Percentiles rank a stretch among this genome's conserved stretches.
Conservation (phyloP, 176 grass and related monocot genomes). For the Eragrostis curvula region DNA sequence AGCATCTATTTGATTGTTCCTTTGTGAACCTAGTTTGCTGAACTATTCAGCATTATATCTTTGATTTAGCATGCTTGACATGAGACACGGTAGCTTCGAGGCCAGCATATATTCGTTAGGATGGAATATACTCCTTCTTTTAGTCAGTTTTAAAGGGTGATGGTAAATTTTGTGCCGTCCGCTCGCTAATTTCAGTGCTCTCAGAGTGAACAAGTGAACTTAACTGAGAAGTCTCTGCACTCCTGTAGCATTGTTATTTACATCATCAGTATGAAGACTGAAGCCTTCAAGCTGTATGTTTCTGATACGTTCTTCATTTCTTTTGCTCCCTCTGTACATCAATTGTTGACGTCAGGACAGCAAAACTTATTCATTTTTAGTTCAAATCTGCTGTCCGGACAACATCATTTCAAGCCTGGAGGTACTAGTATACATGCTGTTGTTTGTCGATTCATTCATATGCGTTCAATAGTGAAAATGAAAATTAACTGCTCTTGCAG, state of each 20-base stretch:
- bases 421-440: background rate
- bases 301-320: background rate
- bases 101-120: background rate
- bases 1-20: conserved; percentile 35
- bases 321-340: background rate
- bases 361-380: no score
- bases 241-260: conserved; percentile 20
- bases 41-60: background rate
- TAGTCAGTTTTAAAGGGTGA: background rate
- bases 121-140: background rate
- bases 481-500: conserved; percentile 16
- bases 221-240: background rate
- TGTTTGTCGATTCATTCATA: background rate
- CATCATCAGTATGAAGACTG: conserved; percentile 18
- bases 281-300: conserved; percentile 17
- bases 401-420: no score
- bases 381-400: no score
- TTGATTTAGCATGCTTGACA: conserved; percentile 28
- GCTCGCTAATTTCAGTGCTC: conserved; percentile 16
- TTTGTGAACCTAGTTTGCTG: background rate
- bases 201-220: conserved; percentile 18
- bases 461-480: conserved; percentile 1
- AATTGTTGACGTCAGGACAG: no score
- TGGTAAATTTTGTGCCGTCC: background rate
- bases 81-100: background rate